Evolutionary conservation across 805 yeast species (phyloP).

Genomic region (Nakazawaea siamensis): DNA sequence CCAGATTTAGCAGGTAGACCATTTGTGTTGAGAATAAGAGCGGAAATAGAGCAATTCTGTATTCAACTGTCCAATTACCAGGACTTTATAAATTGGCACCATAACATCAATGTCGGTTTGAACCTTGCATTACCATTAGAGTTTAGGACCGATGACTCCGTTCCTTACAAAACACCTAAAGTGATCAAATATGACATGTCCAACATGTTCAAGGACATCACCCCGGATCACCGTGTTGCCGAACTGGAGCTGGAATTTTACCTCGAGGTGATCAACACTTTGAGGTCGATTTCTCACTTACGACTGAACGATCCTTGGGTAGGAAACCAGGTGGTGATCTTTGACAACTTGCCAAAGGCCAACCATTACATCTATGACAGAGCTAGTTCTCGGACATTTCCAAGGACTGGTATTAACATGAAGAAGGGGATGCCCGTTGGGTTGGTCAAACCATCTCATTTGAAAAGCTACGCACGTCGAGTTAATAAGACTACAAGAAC

Average conservation of each 20-base stretch:
- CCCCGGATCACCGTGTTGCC: too few relatives aligned
- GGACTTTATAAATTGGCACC: slow-evolving; percentile 7
- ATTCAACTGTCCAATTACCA: slow-evolving; percentile 5
- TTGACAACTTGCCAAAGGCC: not conserved
- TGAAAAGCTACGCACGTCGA: too few relatives aligned
- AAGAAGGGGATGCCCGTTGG: too few relatives aligned
- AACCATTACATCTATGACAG: slow-evolving; percentile 1
- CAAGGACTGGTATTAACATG: too few relatives aligned
- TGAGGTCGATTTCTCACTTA: not conserved
- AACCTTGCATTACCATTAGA: slow-evolving; percentile 2
- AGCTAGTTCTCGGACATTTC: not conserved
- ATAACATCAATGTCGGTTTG: not conserved
- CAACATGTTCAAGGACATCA: too few relatives aligned
- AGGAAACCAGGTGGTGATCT: slow-evolving; percentile 5
- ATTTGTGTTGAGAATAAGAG: slow-evolving; percentile 5
- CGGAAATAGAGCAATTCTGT: slow-evolving; percentile 5
- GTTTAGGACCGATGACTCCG: not conserved
- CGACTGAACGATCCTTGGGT: not conserved
- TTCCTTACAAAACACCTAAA: not conserved
- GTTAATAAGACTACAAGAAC: too few relatives aligned
- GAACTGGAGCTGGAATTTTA: too few relatives aligned
- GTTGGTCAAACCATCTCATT: too few relatives aligned
- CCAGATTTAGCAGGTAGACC: not conserved
- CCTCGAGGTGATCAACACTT: too few relatives aligned
- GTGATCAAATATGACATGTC: too few relatives aligned